Evolutionary conservation across 371 early-diverging fungal species (phyloP).

Genomic region (Circinella umbellata): DNA sequence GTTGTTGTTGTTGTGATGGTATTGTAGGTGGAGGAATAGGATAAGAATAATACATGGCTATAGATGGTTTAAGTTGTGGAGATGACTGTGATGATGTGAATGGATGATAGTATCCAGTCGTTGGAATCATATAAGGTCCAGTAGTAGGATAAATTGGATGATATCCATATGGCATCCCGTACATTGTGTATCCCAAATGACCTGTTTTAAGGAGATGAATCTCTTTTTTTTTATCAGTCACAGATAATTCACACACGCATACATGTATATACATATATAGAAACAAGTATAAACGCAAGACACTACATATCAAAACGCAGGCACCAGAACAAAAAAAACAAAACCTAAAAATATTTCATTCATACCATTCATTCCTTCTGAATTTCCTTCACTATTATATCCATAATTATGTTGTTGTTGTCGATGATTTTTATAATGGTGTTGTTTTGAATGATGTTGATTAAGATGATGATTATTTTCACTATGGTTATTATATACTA

Average conservation of each 20-base stretch:
- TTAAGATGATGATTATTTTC: constrained; percentile 2
- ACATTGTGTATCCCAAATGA: constrained; percentile 11
- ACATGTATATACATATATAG: not conserved
- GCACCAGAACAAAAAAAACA: too few species aligned
- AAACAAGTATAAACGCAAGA: too few species aligned
- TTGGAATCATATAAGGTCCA: constrained; percentile 2
- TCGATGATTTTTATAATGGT: not conserved
- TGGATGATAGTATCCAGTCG: constrained; percentile 5
- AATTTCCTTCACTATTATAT: not conserved
- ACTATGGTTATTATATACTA: too few species aligned
- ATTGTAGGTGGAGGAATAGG: not conserved
- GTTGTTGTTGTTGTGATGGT: not conserved
- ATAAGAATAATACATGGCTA: constrained; percentile 17
- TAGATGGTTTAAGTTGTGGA: constrained; percentile 1
- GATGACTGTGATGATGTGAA: constrained; percentile 17
- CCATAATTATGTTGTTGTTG: not conserved
- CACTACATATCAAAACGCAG: too few species aligned
- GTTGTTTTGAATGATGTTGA: not conserved
- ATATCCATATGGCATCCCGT: constrained; percentile 14
- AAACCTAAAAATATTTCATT: too few species aligned
- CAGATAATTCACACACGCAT: not conserved
- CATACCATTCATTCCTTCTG: constrained; percentile 1
- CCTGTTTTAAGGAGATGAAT: not conserved
- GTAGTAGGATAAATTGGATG: constrained; percentile 13
- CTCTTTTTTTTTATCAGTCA: not conserved